Evolutionary conservation across 2,329 filamentous ascomycete genomes (phyloP).

Genomic region (Drechslera avenae): DNA sequence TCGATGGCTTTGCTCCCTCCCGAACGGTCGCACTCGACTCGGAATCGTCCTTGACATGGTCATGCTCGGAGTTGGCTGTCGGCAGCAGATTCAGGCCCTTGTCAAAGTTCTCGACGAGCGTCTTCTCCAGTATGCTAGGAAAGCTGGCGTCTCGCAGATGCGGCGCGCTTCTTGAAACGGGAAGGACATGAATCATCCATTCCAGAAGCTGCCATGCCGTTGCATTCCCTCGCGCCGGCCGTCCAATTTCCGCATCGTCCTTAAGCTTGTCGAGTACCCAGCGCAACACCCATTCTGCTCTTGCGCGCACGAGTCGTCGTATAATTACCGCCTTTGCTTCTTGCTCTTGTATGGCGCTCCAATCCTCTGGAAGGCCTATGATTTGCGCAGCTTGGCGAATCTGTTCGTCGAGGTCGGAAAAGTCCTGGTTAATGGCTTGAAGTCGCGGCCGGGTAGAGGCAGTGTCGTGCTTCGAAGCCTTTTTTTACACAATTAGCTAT

Average conservation of each 20-base stretch:
- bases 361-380: slow-evolving; percentile 44
- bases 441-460: slow-evolving; percentile 46
- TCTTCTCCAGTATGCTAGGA: slow-evolving; percentile 67
- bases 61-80: slow-evolving; percentile 8
- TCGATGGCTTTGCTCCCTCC: slow-evolving; percentile 34
- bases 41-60: slow-evolving; percentile 23
- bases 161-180: slow-evolving; percentile 70
- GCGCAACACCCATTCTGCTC: slow-evolving; percentile 69
- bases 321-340: slow-evolving; percentile 12
- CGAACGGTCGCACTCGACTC: slow-evolving; percentile 38
- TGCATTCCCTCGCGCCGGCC: slow-evolving; percentile 50
- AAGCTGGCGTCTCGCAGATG: slow-evolving; percentile 74
- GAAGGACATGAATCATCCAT: slow-evolving; percentile 67
- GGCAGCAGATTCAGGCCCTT: slow-evolving; percentile 10
- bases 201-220: slow-evolving; percentile 64
- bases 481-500: slow-evolving; percentile 6
- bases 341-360: slow-evolving; percentile 24
- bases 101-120: slow-evolving; percentile 61
- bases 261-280: slow-evolving; percentile 69
- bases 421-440: slow-evolving; percentile 48
- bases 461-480: slow-evolving; percentile 20
- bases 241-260: slow-evolving; percentile 42
- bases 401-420: slow-evolving; percentile 45
- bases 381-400: slow-evolving; percentile 50
- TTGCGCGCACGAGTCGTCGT: slow-evolving; percentile 29